These are phyloP conservation scores for Cymodocea nodosa DNA, from an alignment of 116 monocot genomes.

Conservation along the genomic window DNA sequence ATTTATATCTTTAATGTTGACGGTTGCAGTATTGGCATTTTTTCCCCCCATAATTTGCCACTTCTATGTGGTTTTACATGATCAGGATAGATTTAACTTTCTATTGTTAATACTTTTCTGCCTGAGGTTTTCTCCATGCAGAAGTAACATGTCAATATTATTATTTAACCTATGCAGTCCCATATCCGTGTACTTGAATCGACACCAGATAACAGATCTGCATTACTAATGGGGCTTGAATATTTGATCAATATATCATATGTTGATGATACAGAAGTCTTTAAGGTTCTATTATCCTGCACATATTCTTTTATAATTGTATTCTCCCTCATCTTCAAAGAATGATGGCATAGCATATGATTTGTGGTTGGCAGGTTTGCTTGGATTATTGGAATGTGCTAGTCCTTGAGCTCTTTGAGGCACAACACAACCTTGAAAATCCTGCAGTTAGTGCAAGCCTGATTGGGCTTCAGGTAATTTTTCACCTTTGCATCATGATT, in stretches of 20 bases:
- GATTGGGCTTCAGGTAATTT: conserved; percentile 83
- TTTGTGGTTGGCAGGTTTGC: conserved; percentile 54
- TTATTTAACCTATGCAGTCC: conserved; percentile 26
- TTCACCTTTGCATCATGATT: background rate
- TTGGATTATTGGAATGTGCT: conserved; percentile 96
- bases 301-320: background rate
- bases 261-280: conserved; percentile 99
- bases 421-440: conserved; percentile 61
- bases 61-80: too few relatives aligned
- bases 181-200: conserved; percentile 90
- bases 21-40: too few relatives aligned
- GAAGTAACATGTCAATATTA: too few relatives aligned
- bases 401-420: conserved; percentile 85
- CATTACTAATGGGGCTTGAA: conserved; percentile 78
- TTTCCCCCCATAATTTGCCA: too few relatives aligned
- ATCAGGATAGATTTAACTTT: too few relatives aligned
- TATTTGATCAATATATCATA: conserved; percentile 94
- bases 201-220: conserved; percentile 54
- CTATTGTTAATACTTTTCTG: too few relatives aligned
- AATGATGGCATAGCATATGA: background rate
- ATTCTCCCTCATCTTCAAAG: background rate
- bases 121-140: too few relatives aligned
- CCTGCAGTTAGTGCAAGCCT: conserved; percentile 64
- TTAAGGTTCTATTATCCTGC: conserved; percentile 47
- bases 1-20: too few relatives aligned